These are phyloP conservation scores for Zostera marina DNA, from an alignment of 116 monocot species.

Conservation along the genomic window DNA sequence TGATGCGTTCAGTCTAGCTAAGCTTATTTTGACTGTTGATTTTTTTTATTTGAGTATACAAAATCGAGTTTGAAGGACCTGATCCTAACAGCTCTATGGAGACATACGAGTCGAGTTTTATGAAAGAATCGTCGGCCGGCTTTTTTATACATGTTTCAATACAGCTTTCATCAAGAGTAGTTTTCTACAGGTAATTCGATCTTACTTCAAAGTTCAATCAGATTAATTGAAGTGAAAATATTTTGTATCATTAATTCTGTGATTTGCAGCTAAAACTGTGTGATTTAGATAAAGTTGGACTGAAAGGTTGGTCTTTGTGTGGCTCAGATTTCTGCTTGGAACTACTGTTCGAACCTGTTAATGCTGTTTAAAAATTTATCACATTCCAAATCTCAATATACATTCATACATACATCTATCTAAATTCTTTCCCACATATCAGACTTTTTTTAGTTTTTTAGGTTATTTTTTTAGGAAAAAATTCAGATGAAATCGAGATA, in stretches of 20 bases:
- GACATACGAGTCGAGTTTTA: slow-evolving; percentile 41
- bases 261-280: slow-evolving; percentile 25
- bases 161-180: slow-evolving; percentile 31
- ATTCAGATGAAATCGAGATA: too few species aligned
- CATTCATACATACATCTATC: too few species aligned
- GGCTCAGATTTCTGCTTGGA: slow-evolving; percentile 42
- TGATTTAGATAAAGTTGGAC: slow-evolving; percentile 38
- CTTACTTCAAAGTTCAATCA: not conserved
- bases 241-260: too few species aligned
- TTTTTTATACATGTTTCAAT: slow-evolving; percentile 47
- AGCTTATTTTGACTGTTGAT: too few species aligned
- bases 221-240: too few species aligned
- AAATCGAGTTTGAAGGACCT: too few species aligned
- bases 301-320: slow-evolving; percentile 29
- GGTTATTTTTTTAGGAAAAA: too few species aligned
- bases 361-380: slow-evolving; percentile 8
- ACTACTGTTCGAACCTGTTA: slow-evolving; percentile 34
- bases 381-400: too few species aligned
- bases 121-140: slow-evolving; percentile 46
- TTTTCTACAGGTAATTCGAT: slow-evolving; percentile 32
- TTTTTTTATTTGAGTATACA: too few species aligned
- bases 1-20: too few species aligned
- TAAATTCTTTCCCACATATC: too few species aligned
- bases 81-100: slow-evolving; percentile 22
- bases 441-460: too few species aligned